phyloP scores from a whole-genome alignment of 2,329 filamentous ascomycete species.

The Penicillium sp. region DNA sequence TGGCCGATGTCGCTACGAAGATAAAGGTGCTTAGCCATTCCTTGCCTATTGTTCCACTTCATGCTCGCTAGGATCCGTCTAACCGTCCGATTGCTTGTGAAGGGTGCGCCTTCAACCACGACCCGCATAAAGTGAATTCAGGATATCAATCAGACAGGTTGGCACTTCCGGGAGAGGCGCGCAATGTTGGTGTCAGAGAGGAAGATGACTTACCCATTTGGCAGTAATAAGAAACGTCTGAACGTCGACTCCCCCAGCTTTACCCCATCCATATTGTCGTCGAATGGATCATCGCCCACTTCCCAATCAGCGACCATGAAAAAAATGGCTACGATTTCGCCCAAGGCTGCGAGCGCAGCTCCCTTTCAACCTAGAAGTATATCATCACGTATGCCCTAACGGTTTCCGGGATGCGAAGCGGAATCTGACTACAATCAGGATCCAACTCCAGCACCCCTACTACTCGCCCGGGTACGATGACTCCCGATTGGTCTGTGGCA shows the following conservation, averaged over 20 bases:
- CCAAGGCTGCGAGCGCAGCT: conserved; percentile 79
- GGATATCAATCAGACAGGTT: conserved; percentile 38
- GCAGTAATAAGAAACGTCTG: conserved; percentile 60
- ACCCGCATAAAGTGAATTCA: conserved; percentile 54
- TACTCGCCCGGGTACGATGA: conserved; percentile 33
- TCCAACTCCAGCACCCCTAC: conserved; percentile 37
- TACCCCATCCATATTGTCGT: conserved; percentile 53
- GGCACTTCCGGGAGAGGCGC: no score
- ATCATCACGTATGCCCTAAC: conserved; percentile 33
- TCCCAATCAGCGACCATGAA: no score
- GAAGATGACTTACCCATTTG: conserved; percentile 5
- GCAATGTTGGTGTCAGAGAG: conserved; percentile 18
- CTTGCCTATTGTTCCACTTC: no score
- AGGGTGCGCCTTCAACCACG: conserved; percentile 80
- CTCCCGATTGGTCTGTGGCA: conserved; percentile 40
- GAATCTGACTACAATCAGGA: no score
- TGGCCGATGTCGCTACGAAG: conserved; percentile 83
- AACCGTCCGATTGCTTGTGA: no score
- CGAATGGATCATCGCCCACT: conserved; percentile 33
- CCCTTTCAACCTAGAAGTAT: conserved; percentile 42
- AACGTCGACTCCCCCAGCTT: conserved; percentile 97
- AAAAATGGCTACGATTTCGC: no score
- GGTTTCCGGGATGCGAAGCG: no score
- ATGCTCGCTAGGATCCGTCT: conserved; percentile 9
- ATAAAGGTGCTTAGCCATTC: no score